These are phyloP conservation scores for Globisporangium radiosum DNA, from an alignment of 352 stramenopile genomes.

Conservation along the genomic window DNA sequence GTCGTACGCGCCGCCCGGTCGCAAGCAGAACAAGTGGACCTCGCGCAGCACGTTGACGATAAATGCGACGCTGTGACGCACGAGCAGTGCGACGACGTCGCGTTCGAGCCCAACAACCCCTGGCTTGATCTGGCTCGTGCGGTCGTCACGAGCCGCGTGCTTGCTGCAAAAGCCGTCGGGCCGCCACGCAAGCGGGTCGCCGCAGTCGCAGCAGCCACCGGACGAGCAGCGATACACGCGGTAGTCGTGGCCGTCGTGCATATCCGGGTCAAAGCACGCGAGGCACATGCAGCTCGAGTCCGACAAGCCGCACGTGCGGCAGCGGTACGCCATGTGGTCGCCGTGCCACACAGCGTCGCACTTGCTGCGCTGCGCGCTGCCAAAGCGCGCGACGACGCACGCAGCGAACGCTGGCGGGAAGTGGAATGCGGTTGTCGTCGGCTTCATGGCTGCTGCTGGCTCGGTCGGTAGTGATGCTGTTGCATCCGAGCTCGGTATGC, in stretches of 20 bases:
- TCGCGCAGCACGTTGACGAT: slow-evolving; percentile 54
- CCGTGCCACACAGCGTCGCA: slow-evolving; percentile 85
- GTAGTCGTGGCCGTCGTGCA: slow-evolving; percentile 79
- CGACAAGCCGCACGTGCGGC: slow-evolving; percentile 72
- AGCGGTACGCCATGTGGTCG: slow-evolving; percentile 84
- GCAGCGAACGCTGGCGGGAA: slow-evolving; percentile 33
- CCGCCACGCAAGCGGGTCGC: slow-evolving; percentile 73
- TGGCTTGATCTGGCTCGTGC: slow-evolving; percentile 26
- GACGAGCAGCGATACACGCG: slow-evolving; percentile 77
- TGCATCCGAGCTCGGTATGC: neutral
- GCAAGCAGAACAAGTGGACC: slow-evolving; percentile 45
- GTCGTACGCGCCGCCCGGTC: slow-evolving; percentile 18
- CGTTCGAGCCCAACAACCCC: slow-evolving; percentile 35
- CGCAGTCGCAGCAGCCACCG: slow-evolving; percentile 78
- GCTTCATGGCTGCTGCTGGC: neutral
- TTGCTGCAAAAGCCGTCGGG: slow-evolving; percentile 66
- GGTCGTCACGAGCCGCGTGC: no score
- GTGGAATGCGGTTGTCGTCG: slow-evolving; percentile 17
- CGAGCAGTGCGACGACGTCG: slow-evolving; percentile 31
- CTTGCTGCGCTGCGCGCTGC: slow-evolving; percentile 65
- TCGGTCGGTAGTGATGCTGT: neutral
- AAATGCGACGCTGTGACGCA: slow-evolving; percentile 39
- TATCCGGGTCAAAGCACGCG: slow-evolving; percentile 66
- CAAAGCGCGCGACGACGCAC: slow-evolving; percentile 48
- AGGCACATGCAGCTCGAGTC: slow-evolving; percentile 87